Evolutionary conservation across 306 rosid species (phyloP).

Genomic region (Trichosanthes cucumerina): DNA sequence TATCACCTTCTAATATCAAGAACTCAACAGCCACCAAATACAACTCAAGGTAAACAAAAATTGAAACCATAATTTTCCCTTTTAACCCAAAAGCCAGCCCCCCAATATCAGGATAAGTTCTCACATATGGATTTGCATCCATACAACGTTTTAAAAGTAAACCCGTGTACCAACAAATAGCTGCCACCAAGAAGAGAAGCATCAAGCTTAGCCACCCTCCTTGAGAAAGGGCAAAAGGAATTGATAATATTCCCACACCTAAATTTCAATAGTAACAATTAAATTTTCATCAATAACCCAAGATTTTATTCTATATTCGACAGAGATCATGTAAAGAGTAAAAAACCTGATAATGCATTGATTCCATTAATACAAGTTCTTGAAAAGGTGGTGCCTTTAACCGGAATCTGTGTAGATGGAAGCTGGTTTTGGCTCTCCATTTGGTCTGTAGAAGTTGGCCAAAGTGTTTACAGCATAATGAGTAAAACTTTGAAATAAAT

Average conservation of each 20-base stretch:
- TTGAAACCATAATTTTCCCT: slow-evolving; percentile 38
- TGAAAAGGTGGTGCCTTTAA: slow-evolving; percentile 39
- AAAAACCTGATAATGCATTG: slow-evolving; percentile 64
- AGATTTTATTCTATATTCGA: no score
- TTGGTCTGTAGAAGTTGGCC: not conserved
- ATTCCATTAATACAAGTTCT: slow-evolving; percentile 67
- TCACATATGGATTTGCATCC: slow-evolving; percentile 25
- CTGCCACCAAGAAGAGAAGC: slow-evolving; percentile 32
- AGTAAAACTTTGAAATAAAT: not conserved
- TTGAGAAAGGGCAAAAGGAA: slow-evolving; percentile 61
- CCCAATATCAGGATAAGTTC: slow-evolving; percentile 54
- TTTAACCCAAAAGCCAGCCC: slow-evolving; percentile 42
- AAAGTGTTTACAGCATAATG: not conserved
- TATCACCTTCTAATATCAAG: slow-evolving; percentile 68
- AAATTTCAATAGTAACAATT: not conserved
- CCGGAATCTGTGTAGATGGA: slow-evolving; percentile 15
- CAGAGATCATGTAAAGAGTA: no score
- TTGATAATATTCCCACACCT: slow-evolving; percentile 71
- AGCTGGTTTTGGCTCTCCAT: slow-evolving; percentile 48
- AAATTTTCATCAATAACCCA: not conserved
- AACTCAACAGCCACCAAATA: slow-evolving; percentile 44
- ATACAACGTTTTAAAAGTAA: slow-evolving; percentile 50
- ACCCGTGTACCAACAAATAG: slow-evolving; percentile 55
- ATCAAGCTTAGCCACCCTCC: slow-evolving; percentile 72
- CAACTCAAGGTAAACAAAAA: slow-evolving; percentile 36